Percentiles rank a stretch among this genome's conserved stretches.
phyloP scores from a whole-genome alignment of 352 stramenopile species.

The Peronospora tabacina region DNA sequence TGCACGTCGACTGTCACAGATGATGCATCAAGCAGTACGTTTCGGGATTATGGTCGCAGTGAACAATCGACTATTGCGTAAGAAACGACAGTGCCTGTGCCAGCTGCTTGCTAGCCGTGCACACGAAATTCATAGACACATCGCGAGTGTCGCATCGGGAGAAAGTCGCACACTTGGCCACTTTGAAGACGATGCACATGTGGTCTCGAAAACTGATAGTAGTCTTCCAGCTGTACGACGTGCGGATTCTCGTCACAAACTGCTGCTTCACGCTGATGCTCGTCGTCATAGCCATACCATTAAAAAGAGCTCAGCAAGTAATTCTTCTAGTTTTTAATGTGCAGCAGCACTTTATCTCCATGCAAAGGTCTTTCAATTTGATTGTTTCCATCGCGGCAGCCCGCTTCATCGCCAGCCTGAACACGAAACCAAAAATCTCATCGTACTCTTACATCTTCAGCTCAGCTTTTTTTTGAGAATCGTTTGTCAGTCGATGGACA shows the following conservation, averaged over 20 bases:
- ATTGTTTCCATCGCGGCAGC: constrained; percentile 28
- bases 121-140: constrained; percentile 85
- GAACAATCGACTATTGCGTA: constrained; percentile 84
- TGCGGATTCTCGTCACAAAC: constrained; percentile 32
- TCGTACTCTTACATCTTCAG: constrained; percentile 51
- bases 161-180: constrained; percentile 97
- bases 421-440: constrained; percentile 49
- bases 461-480: constrained; percentile 24
- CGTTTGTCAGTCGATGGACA: constrained; percentile 21
- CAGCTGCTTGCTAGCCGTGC: constrained; percentile 85
- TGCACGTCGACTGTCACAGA: constrained; percentile 2
- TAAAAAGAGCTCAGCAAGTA: constrained; percentile 59
- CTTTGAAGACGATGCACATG: constrained; percentile 95
- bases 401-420: constrained; percentile 29
- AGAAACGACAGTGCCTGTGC: constrained; percentile 73
- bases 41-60: constrained; percentile 99
- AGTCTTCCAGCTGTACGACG: constrained; percentile 89
- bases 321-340: constrained; percentile 8
- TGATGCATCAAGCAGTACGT: constrained; percentile 72
- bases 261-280: constrained; percentile 38
- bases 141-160: constrained; percentile 93
- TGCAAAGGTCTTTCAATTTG: constrained; percentile 19
- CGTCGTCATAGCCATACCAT: constrained; percentile 91
- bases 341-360: constrained; percentile 9
- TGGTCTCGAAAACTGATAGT: constrained; percentile 92